A percentile compares a stretch with the other conserved stretches of the same genome.
phyloP scores from a whole-genome alignment of 2,329 filamentous ascomycete genomes.

The Trichoderma sp. region DNA sequence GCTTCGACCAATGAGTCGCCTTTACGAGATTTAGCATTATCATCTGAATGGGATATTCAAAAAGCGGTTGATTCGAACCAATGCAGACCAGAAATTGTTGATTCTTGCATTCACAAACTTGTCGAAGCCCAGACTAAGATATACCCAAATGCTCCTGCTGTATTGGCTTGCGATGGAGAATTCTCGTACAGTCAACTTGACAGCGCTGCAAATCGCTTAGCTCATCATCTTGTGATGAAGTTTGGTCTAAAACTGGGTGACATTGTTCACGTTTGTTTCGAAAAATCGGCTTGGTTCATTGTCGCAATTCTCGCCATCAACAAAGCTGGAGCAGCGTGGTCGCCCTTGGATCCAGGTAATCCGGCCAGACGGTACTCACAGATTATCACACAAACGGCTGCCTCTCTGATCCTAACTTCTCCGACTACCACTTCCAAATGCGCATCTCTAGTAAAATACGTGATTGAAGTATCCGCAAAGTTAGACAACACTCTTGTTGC shows the following conservation, averaged over 20 bases:
- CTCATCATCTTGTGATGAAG: conserved; percentile 11
- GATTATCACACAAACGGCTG: conserved; percentile 5
- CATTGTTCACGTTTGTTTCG: conserved; percentile 23
- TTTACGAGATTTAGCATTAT: neutral
- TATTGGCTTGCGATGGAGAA: conserved; percentile 32
- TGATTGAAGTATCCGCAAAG: neutral
- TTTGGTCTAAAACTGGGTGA: conserved; percentile 29
- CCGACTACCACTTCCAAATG: neutral
- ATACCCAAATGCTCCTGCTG: neutral
- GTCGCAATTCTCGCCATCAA: conserved; percentile 30
- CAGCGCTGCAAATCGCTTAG: conserved; percentile 14
- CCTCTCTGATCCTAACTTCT: conserved; percentile 13
- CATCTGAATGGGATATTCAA: conserved; percentile 8
- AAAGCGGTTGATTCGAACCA: neutral
- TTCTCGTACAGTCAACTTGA: conserved; percentile 46
- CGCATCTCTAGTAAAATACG: neutral
- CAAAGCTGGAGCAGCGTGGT: conserved; percentile 30
- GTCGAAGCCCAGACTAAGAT: neutral
- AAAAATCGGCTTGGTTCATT: conserved; percentile 28
- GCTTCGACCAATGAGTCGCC: neutral
- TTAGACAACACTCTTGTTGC: neutral
- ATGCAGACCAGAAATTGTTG: neutral
- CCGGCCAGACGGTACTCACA: neutral
- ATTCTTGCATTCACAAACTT: conserved; percentile 3
- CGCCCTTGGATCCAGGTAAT: conserved; percentile 25